Base-by-base conservation (phyloP, 176 grass and related monocot genomes). In the Zizania latifolia region DNA sequence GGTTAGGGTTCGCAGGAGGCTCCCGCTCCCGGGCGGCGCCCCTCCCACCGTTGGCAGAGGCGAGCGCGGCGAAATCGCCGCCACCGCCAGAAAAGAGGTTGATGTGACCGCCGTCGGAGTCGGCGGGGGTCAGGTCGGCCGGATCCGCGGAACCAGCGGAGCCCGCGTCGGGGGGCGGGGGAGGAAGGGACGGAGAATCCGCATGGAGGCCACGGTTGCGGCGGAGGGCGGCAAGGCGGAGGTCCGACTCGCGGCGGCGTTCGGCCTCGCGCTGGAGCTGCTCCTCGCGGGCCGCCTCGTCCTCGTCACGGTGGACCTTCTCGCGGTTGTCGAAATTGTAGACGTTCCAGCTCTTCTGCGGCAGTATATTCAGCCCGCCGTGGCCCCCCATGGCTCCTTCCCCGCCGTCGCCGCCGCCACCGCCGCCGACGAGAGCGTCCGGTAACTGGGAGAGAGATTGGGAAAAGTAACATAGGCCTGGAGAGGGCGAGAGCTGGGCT, bases 321-420 rank as follows among this genome's bases (percentile, higher is more conserved):
- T 98, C 94, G 74, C 92, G 91, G 84, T 98, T 98, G 65, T 98
- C 91, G 50, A 43, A 89, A 56, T 91, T 98, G 81, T 98, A 98
- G 45, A 98, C 91, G 86, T 98, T 98, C 94, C 94, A 98, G 70
- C 89, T 77, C 91, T 98, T 98, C 94, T 94, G 91, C 51, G 94
- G 94, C 33, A 98, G 68, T 48, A 98, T 98, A 68, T 98, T 98
- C 23, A 98, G 88, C 2, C 94, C 91, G 1, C 89, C 94, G 55
- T 94, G 94, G 24, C 91, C 94, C 59, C 94, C 94, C 94, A 98
- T 98, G 44, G 43, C 63, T 48, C 14, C n/a, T n/a, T n/a, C n/a
- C n/a, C n/a, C 33, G 39, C 68, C 68, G 65, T 32, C 65, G 23
- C 21, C 31, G 2, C 11, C 44, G 32, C 46, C 45, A 8, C 10